Percentiles rank a stretch among this genome's conserved stretches.
These are phyloP conservation scores for Colletotrichum eremochloae DNA, from an alignment of 2,329 filamentous ascomycete genomes.

Conservation along the genomic window DNA sequence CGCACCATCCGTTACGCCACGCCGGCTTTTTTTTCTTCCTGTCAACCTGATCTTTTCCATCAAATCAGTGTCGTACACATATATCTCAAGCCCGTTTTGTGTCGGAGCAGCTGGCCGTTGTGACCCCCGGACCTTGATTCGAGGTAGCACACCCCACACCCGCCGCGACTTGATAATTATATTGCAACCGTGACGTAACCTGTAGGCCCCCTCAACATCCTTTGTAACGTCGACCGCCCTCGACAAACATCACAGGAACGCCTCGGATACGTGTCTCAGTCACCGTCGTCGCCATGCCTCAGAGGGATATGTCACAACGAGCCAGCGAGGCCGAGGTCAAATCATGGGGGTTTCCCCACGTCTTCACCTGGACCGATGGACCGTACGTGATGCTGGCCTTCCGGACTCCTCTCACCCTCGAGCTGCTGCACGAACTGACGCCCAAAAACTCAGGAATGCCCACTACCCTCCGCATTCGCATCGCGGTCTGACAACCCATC, in stretches of 20 bases:
- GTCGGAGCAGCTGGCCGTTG: slow-evolving; percentile 9
- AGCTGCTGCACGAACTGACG: slow-evolving; percentile 15
- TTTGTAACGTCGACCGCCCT: neutral
- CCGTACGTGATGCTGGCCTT: slow-evolving; percentile 64
- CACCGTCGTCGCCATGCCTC: slow-evolving; percentile 16
- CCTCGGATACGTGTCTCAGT: neutral
- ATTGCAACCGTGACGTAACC: slow-evolving; percentile 32
- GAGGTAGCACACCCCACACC: neutral
- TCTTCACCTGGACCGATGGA: slow-evolving; percentile 80
- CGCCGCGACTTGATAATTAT: slow-evolving; percentile 12
- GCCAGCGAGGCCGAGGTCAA: slow-evolving; percentile 72
- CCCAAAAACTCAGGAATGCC: slow-evolving; percentile 64
- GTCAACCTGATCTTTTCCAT: neutral
- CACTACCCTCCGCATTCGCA: slow-evolving; percentile 79
- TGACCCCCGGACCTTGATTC: slow-evolving; percentile 24
- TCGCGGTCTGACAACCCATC: slow-evolving; percentile 74
- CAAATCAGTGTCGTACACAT: neutral
- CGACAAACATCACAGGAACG: neutral
- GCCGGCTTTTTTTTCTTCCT: neutral
- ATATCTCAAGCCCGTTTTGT: neutral
- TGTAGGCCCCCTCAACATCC: neutral
- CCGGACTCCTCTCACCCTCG: slow-evolving; percentile 14
- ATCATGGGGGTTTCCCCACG: slow-evolving; percentile 77
- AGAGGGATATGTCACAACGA: slow-evolving; percentile 50
- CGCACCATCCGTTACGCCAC: neutral